Conservation (phyloP, 345 rosid genomes). For the Euphorbia tirucalli region DNA sequence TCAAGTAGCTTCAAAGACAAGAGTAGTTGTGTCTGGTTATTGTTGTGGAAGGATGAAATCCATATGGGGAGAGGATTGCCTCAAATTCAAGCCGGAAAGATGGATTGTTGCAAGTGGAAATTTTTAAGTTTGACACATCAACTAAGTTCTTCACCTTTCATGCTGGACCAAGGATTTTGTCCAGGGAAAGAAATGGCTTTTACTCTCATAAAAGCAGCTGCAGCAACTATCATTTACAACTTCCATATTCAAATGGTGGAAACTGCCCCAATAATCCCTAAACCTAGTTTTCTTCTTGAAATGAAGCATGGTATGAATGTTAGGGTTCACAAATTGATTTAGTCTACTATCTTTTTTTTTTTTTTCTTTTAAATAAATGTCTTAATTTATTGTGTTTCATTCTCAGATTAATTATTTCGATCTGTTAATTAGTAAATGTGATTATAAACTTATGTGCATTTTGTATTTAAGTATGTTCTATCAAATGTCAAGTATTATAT, state of each 20-base stretch:
- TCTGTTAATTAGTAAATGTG: no score
- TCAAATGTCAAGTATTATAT: no score
- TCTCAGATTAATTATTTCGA: no score
- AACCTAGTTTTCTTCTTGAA: neutral
- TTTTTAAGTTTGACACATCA: slow-evolving; percentile 4
- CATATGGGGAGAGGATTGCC: slow-evolving; percentile 42
- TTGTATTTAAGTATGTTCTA: no score
- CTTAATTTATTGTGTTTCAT: no score
- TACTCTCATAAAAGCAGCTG: neutral
- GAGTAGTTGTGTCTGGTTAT: slow-evolving; percentile 30
- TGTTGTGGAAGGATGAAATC: slow-evolving; percentile 40
- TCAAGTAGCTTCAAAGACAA: slow-evolving; percentile 23
- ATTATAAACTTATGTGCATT: no score
- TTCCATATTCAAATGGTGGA: neutral
- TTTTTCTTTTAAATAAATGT: no score
- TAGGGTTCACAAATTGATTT: neutral
- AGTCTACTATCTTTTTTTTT: no score
- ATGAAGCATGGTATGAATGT: slow-evolving; percentile 10
- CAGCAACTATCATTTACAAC: neutral
- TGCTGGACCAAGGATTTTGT: slow-evolving; percentile 12
- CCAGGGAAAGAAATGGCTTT: slow-evolving; percentile 9
- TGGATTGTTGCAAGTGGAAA: slow-evolving; percentile 35
- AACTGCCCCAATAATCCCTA: neutral
- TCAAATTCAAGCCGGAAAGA: slow-evolving; percentile 43
- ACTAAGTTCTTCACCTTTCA: slow-evolving; percentile 3